Percentiles rank a stretch among this genome's conserved stretches.
Evolutionary conservation across 1,139 yeast genomes (phyloP).

Genomic region (Lodderomyces beijingensis): DNA sequence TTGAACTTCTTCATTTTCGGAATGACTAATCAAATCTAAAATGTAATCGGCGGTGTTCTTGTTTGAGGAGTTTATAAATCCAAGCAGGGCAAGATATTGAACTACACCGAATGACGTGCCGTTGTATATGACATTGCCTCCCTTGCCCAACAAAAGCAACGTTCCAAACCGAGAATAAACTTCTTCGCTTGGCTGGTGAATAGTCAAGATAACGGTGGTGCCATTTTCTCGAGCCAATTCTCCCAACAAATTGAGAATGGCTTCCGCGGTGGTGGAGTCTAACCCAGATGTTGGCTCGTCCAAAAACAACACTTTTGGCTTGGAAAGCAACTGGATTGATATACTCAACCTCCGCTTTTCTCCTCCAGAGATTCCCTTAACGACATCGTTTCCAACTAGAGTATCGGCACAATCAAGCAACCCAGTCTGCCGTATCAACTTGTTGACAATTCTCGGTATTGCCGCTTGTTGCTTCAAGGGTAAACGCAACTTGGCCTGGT

Average conservation of each 20-base stretch:
- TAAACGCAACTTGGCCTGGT: constrained; percentile 67
- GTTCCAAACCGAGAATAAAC: constrained; percentile 62
- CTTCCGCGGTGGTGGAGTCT: constrained; percentile 71
- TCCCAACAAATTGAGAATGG: constrained; percentile 60
- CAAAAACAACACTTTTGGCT: constrained; percentile 65
- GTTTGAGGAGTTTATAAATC: constrained; percentile 52
- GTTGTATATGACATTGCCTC: constrained; percentile 68
- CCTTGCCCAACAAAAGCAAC: constrained; percentile 62
- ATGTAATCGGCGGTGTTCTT: constrained; percentile 72
- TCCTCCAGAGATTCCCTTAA: constrained; percentile 84
- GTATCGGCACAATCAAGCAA: constrained; percentile 75
- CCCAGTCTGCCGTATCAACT: constrained; percentile 63
- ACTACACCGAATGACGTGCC: constrained; percentile 31
- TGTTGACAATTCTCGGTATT: constrained; percentile 40
- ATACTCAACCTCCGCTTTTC: constrained; percentile 81
- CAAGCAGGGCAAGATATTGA: constrained; percentile 41
- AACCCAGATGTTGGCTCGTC: constrained; percentile 92
- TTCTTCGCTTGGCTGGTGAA: constrained; percentile 79
- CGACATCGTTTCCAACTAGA: constrained; percentile 64
- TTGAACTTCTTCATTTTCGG: constrained; percentile 28
- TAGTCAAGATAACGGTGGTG: constrained; percentile 71
- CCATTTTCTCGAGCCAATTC: constrained; percentile 52
- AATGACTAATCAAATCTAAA: constrained; percentile 62
- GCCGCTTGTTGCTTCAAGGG: constrained; percentile 28
- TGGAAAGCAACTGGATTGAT: constrained; percentile 69